Percentiles rank a stretch among this genome's conserved stretches.
These are phyloP conservation scores for Rhipidocladum racemiflorum DNA, from an alignment of 176 grass and related monocot genomes.

Conservation along the genomic window DNA sequence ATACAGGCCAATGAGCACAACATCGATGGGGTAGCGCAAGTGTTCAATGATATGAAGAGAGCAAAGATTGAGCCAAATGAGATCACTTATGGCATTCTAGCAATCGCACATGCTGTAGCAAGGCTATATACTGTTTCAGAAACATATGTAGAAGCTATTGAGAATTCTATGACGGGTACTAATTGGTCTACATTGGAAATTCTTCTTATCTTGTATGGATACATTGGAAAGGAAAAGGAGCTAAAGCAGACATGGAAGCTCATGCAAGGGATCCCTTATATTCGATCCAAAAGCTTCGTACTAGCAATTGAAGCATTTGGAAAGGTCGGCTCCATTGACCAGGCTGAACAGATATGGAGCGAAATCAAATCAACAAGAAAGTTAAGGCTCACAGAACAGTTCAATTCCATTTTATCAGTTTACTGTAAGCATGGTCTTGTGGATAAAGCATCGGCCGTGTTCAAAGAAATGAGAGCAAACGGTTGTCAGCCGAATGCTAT, in stretches of 20 bases:
- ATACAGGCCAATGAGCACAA: slow-evolving; percentile 87
- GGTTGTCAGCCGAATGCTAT: slow-evolving; percentile 84
- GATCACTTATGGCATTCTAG: slow-evolving; percentile 87
- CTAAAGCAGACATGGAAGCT: slow-evolving; percentile 63
- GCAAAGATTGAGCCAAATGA: slow-evolving; percentile 87
- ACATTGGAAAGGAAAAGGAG: slow-evolving; percentile 63
- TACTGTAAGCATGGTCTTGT: slow-evolving; percentile 72
- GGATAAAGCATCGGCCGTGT: slow-evolving; percentile 71
- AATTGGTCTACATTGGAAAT: slow-evolving; percentile 96
- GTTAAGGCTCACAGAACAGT: slow-evolving; percentile 58
- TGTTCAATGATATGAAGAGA: slow-evolving; percentile 78
- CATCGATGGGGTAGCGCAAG: slow-evolving; percentile 70
- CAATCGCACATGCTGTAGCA: slow-evolving; percentile 78
- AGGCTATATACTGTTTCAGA: slow-evolving; percentile 71
- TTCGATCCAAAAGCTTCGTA: slow-evolving; percentile 68
- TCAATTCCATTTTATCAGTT: slow-evolving; percentile 83
- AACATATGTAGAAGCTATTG: slow-evolving; percentile 81
- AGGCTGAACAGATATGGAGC: slow-evolving; percentile 68
- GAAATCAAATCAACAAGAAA: slow-evolving; percentile 58
- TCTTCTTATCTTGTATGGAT: slow-evolving; percentile 83
- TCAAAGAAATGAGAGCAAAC: slow-evolving; percentile 80
- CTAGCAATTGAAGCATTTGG: slow-evolving; percentile 93
- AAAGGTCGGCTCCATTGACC: slow-evolving; percentile 43
- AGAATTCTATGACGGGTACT: slow-evolving; percentile 65
- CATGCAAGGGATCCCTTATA: slow-evolving; percentile 62